Conservation (phyloP, 371 early-diverging fungal genomes). For the Apophysomyces sp. region DNA sequence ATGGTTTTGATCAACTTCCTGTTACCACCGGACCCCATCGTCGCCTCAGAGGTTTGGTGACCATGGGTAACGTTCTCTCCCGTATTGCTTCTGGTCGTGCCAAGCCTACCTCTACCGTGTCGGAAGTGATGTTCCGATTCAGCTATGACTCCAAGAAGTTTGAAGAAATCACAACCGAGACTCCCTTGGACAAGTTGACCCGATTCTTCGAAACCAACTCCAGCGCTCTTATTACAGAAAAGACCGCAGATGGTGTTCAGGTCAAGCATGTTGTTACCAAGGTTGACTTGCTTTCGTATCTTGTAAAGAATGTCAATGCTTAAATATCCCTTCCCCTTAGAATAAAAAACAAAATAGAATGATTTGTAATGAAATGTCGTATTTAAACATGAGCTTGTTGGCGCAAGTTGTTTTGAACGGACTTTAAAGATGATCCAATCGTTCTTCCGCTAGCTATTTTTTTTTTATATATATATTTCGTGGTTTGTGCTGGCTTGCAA, state of each 20-base stretch:
- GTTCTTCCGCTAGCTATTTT: neutral
- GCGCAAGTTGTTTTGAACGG: neutral
- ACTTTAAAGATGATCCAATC: neutral
- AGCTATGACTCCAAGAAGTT: slow-evolving; percentile 64
- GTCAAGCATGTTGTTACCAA: slow-evolving; percentile 89
- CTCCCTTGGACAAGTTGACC: slow-evolving; percentile 79
- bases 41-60: slow-evolving; percentile 77
- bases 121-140: slow-evolving; percentile 85
- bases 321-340: neutral
- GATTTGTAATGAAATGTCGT: too few relatives aligned
- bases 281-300: slow-evolving; percentile 84
- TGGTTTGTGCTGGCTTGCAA: neutral
- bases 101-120: slow-evolving; percentile 64
- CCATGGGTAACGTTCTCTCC: slow-evolving; percentile 85
- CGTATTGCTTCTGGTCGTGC: slow-evolving; percentile 77
- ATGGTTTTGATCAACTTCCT: slow-evolving; percentile 94
- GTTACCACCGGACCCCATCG: slow-evolving; percentile 66
- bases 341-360: neutral
- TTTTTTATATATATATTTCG: neutral
- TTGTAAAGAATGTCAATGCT: slow-evolving; percentile 57
- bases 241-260: slow-evolving; percentile 41
- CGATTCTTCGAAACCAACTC: slow-evolving; percentile 91
- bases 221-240: slow-evolving; percentile 83
- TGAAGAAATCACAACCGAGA: slow-evolving; percentile 79
- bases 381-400: neutral